Percentiles rank a stretch among this genome's conserved stretches.
Conservation (phyloP, 148 eudicot genomes). For the Simmondsia chinensis region DNA sequence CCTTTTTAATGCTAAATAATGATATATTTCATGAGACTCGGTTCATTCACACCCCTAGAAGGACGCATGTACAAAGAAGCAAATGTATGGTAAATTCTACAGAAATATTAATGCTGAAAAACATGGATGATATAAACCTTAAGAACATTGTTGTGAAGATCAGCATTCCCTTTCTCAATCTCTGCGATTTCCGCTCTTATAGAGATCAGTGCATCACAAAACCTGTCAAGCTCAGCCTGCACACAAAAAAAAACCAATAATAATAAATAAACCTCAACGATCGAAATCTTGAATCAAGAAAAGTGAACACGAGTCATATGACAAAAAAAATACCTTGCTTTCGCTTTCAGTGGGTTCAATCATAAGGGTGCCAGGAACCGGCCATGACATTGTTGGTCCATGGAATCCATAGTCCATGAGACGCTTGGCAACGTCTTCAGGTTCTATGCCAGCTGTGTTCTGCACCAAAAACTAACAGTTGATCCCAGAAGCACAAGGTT, state of each 20-base stretch:
- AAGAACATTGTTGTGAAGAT: slow-evolving; percentile 77
- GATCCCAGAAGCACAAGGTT: slow-evolving; percentile 5
- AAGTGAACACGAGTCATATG: too few relatives aligned
- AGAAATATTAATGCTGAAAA: too few relatives aligned
- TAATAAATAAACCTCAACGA: neutral
- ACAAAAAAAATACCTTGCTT: slow-evolving; percentile 66
- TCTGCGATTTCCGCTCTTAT: slow-evolving; percentile 86
- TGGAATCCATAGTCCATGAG: slow-evolving; percentile 98
- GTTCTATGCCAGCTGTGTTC: slow-evolving; percentile 92
- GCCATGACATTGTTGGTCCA: slow-evolving; percentile 99
- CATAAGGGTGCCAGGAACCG: slow-evolving; percentile 99
- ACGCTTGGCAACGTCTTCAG: slow-evolving; percentile 97
- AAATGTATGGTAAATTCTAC: too few relatives aligned
- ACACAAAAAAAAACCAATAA: neutral
- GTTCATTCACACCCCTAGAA: too few relatives aligned
- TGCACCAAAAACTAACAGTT: slow-evolving; percentile 18
- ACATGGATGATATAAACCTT: too few relatives aligned
- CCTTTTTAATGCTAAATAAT: too few relatives aligned
- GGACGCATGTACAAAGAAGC: too few relatives aligned
- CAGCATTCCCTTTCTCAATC: slow-evolving; percentile 89
- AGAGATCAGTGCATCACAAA: slow-evolving; percentile 90
- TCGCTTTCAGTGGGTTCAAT: slow-evolving; percentile 99
- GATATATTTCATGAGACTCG: too few relatives aligned
- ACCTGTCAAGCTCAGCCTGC: slow-evolving; percentile 93
- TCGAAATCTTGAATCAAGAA: too few relatives aligned